Evolutionary conservation across 75 land plant genomes (phyloP).

Genomic region (Pseudotsuga menziesii): DNA sequence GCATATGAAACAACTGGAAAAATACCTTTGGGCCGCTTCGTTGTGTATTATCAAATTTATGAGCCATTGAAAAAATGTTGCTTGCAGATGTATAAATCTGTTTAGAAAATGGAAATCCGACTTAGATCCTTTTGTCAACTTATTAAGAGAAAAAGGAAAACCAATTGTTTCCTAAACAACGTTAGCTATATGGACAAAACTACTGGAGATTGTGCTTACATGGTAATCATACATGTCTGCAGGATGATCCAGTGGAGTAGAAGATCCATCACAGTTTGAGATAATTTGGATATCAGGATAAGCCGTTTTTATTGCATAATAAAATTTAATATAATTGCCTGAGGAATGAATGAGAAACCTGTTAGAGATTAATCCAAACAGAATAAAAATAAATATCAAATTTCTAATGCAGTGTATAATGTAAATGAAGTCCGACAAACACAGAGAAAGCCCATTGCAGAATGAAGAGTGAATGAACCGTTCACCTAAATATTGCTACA

Average conservation of each 20-base stretch:
- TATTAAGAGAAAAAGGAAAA: not conserved
- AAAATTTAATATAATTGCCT: slow-evolving; percentile 89
- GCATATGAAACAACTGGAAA: not conserved
- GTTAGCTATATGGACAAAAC: not conserved
- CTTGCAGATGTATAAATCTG: slow-evolving; percentile 67
- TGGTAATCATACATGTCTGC: slow-evolving; percentile 95
- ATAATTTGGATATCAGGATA: slow-evolving; percentile 90
- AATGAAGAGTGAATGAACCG: not conserved
- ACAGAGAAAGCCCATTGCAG: not conserved
- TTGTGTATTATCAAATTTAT: slow-evolving; percentile 63
- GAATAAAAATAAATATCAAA: too few species aligned
- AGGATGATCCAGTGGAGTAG: slow-evolving; percentile 68
- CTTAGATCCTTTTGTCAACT: not conserved
- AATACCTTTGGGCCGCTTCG: slow-evolving; percentile 88
- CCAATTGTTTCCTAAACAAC: slow-evolving; percentile 4
- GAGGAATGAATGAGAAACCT: slow-evolving; percentile 8
- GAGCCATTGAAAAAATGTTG: slow-evolving; percentile 55
- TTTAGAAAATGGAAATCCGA: not conserved
- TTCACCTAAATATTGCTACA: not conserved
- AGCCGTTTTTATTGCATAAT: slow-evolving; percentile 59
- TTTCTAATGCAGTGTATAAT: not conserved
- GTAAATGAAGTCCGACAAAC: not conserved
- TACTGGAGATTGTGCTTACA: slow-evolving; percentile 33
- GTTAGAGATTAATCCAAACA: not conserved
- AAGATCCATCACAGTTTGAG: slow-evolving; percentile 91